phyloP scores from a whole-genome alignment of 1,284 basidiomycete genomes.

The Ganoderma sinense region DNA sequence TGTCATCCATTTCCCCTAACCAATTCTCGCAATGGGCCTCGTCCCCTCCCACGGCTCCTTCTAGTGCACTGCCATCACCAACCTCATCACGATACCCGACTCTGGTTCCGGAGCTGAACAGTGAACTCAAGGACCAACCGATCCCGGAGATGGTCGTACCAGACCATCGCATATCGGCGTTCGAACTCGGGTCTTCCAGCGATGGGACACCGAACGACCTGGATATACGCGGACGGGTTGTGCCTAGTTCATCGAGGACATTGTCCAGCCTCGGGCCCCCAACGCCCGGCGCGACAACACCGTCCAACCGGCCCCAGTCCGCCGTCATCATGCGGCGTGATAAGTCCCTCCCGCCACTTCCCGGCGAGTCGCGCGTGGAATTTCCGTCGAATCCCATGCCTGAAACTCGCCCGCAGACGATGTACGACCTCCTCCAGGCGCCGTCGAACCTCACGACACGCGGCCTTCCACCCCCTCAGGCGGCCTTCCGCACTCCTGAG shows the following conservation, averaged over 20 bases:
- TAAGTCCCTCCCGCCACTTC: constrained; percentile 80
- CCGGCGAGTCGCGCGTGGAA: constrained; percentile 53
- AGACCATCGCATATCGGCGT: constrained; percentile 33
- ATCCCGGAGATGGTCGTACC: constrained; percentile 30
- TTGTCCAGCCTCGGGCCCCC: constrained; percentile 39
- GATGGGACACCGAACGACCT: constrained; percentile 28
- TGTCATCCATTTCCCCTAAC: constrained; percentile 64
- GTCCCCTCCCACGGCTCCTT: constrained; percentile 75
- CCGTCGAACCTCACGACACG: constrained; percentile 46
- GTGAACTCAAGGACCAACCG: constrained; percentile 49
- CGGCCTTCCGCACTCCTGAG: constrained; percentile 66
- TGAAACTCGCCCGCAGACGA: constrained; percentile 67
- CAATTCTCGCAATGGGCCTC: constrained; percentile 60
- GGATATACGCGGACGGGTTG: constrained; percentile 38
- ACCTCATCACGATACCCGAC: constrained; percentile 70
- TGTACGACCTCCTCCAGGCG: constrained; percentile 63
- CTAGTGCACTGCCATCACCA: constrained; percentile 76
- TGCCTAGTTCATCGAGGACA: constrained; percentile 38
- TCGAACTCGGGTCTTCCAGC: constrained; percentile 28
- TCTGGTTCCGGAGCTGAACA: constrained; percentile 53
- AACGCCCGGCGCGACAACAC: constrained; percentile 41
- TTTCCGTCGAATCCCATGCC: constrained; percentile 45
- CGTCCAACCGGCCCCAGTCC: constrained; percentile 44
- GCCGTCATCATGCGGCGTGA: constrained; percentile 56
- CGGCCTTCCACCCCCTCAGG: constrained; percentile 66